A percentile compares a stretch with the other conserved stretches of the same genome.
Evolutionary conservation across 1,284 basidiomycete genomes (phyloP).

Genomic region (Pterula multifida): DNA sequence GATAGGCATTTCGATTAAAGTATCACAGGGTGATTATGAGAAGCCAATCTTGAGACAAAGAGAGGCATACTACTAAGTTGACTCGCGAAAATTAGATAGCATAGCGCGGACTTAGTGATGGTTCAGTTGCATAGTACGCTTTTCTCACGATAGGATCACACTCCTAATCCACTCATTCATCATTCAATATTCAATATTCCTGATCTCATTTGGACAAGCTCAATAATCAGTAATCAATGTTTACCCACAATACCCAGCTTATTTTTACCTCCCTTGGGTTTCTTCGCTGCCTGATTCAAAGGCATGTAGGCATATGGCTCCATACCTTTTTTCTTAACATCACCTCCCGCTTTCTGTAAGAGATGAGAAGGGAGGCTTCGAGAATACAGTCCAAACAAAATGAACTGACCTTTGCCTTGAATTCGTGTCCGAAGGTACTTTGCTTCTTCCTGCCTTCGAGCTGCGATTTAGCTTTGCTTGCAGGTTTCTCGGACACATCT

Average conservation of each 20-base stretch:
- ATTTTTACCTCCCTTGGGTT: conserved; percentile 29
- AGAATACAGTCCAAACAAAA: conserved; percentile 3
- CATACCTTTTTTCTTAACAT: conserved; percentile 76
- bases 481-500: conserved; percentile 29
- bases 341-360: conserved; percentile 79
- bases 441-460: conserved; percentile 28
- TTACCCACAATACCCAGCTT: conserved; percentile 43
- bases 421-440: conserved; percentile 71
- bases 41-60: too few species aligned
- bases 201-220: too few species aligned
- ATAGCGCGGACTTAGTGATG: too few species aligned
- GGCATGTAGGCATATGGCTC: conserved; percentile 92
- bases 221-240: too few species aligned
- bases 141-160: too few species aligned
- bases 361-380: conserved; percentile 5
- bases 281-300: conserved; percentile 73
- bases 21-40: too few species aligned
- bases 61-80: too few species aligned
- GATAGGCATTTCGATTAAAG: too few species aligned
- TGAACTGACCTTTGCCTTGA: conserved; percentile 66
- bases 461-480: conserved; percentile 24
- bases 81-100: too few species aligned
- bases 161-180: too few species aligned
- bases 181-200: too few species aligned
- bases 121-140: too few species aligned